Base-by-base conservation (phyloP, 768 basidiomycete species). In the Collybia nuda region DNA sequence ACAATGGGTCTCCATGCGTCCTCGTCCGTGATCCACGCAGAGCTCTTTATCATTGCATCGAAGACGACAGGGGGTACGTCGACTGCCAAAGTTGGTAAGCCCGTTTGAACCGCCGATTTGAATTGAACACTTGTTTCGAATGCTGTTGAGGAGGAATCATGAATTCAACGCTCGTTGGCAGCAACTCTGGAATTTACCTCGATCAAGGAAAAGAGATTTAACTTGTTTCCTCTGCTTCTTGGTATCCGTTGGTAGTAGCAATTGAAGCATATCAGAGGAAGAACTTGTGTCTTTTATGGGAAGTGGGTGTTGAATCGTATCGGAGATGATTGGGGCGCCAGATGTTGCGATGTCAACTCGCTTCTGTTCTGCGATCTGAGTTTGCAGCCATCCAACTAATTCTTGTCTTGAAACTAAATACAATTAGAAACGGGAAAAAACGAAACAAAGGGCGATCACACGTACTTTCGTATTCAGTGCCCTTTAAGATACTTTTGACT, bases 401-500 rank as follows among this genome's bases (percentile, higher is more conserved):
- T 93, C 88, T 44, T 85, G 81, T 5, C 81, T 76, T 5, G 86
- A 67, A 17, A 76, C 70, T 73, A 24, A 3, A 26, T 18, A 26
- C 4, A 14, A 6, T 62, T 38, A 57, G 56, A 11, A 51, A 23
- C n/a, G 35, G 21, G 11, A 1, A 41, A 48, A 18, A 7, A 26
- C 6, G 6, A 18, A 23, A 17, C 37, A 7, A 15, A 2, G 44
- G n/a, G 23, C 41, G 6, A 8, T 17, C 22, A 12, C 11, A 61
- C 81, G 52, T 54, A 88, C 90, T 69, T 62, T 90, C 90, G 44
- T 81, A 77, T 63, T 92, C 90, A 0, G 84, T 85, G 19, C 86
- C 85, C 63, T 82, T 86, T 44, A 93, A 73, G 19, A 93, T 83
- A 57, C 86, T 91, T 72, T 90, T 91, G 41, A 92, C 82, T 60